Percentiles rank a stretch among this genome's conserved stretches.
These are phyloP conservation scores for Lyophyllum decastes DNA, from an alignment of 768 basidiomycete genomes.

Conservation along the genomic window DNA sequence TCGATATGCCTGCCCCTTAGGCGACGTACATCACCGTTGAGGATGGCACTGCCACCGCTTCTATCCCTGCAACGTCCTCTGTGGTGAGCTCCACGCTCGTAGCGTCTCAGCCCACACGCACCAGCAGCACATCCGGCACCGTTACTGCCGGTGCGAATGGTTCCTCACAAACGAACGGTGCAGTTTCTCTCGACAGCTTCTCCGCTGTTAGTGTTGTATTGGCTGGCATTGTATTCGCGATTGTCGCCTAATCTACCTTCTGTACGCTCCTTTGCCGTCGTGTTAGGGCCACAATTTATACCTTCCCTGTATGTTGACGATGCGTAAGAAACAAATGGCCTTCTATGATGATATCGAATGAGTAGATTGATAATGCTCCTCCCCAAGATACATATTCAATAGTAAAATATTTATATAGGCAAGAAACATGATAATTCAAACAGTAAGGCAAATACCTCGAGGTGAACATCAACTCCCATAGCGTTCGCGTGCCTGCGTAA, in stretches of 20 bases:
- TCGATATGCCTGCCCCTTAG: constrained; percentile 31
- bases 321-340: background rate
- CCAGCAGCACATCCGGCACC: constrained; percentile 10
- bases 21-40: constrained; percentile 76
- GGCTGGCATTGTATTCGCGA: constrained; percentile 1
- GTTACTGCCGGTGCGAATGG: constrained; percentile 13
- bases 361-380: background rate
- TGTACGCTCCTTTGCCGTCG: background rate
- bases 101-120: constrained; percentile 10
- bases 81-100: constrained; percentile 64
- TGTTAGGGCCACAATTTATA: background rate
- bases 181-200: background rate
- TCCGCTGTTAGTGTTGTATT: constrained; percentile 6
- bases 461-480: constrained; percentile 28
- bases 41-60: constrained; percentile 57
- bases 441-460: background rate
- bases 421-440: constrained; percentile 9
- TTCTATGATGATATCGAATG: background rate
- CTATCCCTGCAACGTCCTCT: constrained; percentile 59
- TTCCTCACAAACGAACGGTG: constrained; percentile 11
- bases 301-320: background rate
- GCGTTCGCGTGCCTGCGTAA: constrained; percentile 41
- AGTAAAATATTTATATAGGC: constrained; percentile 3
- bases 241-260: constrained; percentile 1
- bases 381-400: background rate